These are phyloP conservation scores for Agastache rugosa DNA, from an alignment of 257 asterid species.

Conservation along the genomic window DNA sequence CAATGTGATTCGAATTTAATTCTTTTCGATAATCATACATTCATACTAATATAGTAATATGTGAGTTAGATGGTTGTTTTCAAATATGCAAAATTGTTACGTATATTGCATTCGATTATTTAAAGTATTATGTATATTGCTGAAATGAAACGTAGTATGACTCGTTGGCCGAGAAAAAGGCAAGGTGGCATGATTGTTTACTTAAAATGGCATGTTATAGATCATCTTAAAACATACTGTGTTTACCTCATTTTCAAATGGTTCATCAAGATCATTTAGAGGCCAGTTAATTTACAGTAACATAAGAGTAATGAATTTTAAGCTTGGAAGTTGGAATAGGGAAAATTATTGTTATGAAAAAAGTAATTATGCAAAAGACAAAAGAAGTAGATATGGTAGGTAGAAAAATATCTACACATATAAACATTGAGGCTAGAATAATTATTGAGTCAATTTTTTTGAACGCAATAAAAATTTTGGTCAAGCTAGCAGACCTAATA, in stretches of 20 bases:
- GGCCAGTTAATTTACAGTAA: no score
- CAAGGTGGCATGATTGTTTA: background rate
- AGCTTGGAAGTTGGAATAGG: background rate
- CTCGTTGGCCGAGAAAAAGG: background rate
- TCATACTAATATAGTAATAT: no score
- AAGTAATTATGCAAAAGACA: background rate
- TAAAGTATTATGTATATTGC: no score
- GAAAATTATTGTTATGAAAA: background rate
- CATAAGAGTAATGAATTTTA: background rate
- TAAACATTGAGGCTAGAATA: no score
- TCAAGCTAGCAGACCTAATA: background rate
- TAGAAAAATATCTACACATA: background rate
- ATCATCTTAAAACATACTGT: background rate
- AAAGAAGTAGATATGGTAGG: conserved; percentile 1
- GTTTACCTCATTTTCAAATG: background rate
- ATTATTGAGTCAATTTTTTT: background rate
- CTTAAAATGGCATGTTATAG: background rate
- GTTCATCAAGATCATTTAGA: background rate
- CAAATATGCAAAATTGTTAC: no score
- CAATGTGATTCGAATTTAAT: background rate
- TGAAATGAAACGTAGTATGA: background rate
- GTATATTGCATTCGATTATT: no score
- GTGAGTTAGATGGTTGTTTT: no score
- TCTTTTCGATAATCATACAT: no score
- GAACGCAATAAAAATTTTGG: background rate